A percentile compares a stretch with the other conserved stretches of the same genome.
Evolutionary conservation across 2,329 filamentous ascomycete genomes (phyloP).

Genomic region (Cladosporium sp.): DNA sequence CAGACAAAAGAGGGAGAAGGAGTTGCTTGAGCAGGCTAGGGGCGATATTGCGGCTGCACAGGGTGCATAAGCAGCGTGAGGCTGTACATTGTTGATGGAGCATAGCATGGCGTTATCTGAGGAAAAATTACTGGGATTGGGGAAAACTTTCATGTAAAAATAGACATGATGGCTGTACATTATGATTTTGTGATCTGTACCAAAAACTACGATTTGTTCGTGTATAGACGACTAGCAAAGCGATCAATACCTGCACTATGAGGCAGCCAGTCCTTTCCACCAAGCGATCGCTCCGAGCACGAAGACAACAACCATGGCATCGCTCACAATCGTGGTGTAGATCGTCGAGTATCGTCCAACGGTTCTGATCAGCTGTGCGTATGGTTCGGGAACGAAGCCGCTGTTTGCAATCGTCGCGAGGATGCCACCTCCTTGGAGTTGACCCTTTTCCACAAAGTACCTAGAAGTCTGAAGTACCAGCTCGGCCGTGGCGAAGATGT

Average conservation of each 20-base stretch:
- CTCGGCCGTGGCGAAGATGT: slow-evolving; percentile 75
- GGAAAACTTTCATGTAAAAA: not conserved
- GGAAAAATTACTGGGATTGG: slow-evolving; percentile 7
- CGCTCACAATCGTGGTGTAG: slow-evolving; percentile 65
- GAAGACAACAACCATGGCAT: slow-evolving; percentile 74
- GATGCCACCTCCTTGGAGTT: slow-evolving; percentile 56
- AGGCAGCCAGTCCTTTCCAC: slow-evolving; percentile 34
- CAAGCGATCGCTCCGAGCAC: slow-evolving; percentile 59
- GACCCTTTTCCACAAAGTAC: slow-evolving; percentile 64
- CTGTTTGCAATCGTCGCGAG: slow-evolving; percentile 57
- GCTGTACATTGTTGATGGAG: not conserved
- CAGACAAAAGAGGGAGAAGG: slow-evolving; percentile 60
- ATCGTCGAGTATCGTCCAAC: slow-evolving; percentile 65
- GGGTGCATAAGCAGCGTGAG: not conserved
- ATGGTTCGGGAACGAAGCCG: slow-evolving; percentile 60
- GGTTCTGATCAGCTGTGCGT: slow-evolving; percentile 58
- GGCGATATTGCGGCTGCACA: slow-evolving; percentile 33
- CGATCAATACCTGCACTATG: not conserved
- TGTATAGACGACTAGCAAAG: not conserved
- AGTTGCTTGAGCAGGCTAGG: slow-evolving; percentile 53
- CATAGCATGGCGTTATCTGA: slow-evolving; percentile 10
- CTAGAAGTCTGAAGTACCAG: slow-evolving; percentile 66
- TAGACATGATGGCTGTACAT: slow-evolving; percentile 9
- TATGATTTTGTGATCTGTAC: slow-evolving; percentile 4
- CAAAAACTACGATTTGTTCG: not conserved